These are phyloP conservation scores for Coemansia pectinata DNA, from an alignment of 192 early-diverging fungal genomes.

Conservation along the genomic window DNA sequence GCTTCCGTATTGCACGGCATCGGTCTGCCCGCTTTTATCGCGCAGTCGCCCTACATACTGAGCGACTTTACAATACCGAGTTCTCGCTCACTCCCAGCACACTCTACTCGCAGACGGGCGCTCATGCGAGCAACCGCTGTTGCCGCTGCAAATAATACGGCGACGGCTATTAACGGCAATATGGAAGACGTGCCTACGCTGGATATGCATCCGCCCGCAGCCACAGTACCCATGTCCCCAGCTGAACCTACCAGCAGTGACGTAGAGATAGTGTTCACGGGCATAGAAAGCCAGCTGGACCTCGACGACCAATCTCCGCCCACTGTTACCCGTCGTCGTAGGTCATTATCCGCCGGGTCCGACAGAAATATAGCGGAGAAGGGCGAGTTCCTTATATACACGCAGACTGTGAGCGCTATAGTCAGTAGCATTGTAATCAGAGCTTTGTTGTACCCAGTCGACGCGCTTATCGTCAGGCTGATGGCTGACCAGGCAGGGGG, in stretches of 20 bases:
- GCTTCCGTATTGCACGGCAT: neutral
- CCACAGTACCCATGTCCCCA: neutral
- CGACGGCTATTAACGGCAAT: neutral
- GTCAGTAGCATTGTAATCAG: constrained; percentile 1
- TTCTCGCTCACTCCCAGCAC: neutral
- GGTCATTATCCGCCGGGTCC: neutral
- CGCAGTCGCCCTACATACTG: neutral
- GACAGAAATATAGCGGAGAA: neutral
- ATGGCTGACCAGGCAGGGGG: constrained; percentile 41
- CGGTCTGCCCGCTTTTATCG: neutral
- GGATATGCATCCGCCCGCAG: neutral
- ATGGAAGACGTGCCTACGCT: neutral
- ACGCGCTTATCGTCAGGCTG: constrained; percentile 27
- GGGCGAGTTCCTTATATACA: constrained; percentile 22
- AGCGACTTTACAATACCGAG: neutral
- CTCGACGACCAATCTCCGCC: neutral
- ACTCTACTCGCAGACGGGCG: neutral
- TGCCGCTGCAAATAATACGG: neutral
- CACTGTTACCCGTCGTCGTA: neutral
- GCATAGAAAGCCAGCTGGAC: neutral
- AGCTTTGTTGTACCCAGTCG: constrained; percentile 30
- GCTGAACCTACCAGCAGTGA: neutral
- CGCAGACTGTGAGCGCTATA: constrained; percentile 10
- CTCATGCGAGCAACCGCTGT: neutral
- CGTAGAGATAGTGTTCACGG: neutral